Base-by-base conservation (phyloP, 2,329 filamentous ascomycete genomes). In the Annulohypoxylon truncatum region DNA sequence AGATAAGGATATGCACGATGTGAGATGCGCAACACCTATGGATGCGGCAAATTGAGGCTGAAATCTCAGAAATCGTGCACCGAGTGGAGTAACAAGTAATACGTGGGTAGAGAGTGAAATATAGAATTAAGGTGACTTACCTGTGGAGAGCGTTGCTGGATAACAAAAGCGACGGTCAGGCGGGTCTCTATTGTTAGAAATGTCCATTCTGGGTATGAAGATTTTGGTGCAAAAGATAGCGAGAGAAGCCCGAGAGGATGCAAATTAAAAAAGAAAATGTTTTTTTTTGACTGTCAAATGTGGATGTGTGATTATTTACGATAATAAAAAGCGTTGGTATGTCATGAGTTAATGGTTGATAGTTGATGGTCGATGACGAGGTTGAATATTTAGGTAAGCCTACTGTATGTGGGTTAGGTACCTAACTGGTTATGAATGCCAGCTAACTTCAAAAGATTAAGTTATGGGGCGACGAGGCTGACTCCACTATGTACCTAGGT, bases 181-280 rank as follows among this genome's bases (percentile, higher is more conserved):
- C n/a, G 50, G 42, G 29, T 59, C 54, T 47, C 20, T 24, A 13
- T 12, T 9, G 12, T 12, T 56, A 33, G 44, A 29, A 12, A 50
- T 29, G 42, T 52, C 55, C 61, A 64, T 64, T 51, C 61, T 64
- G 61, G 33, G 44, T 46, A 18, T n/a, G 26, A 13, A 15, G 47
- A 26, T n/a, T 24, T 15, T 9, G 9, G 29, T 20, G 8, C 1
- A 40, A 26, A 53, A 35, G 12, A 28, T 26, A 53, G 20, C 42
- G 35, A 22, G 22, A 38, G 13, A 20, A 26, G 8, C 20, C 20
- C 35, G 6, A 38, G 4, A 58, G 26, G 13, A 13, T 9, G 20
- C 2, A 18, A 53, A 53, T 15, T 3, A 13, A 28, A 13, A 48
- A 26, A 38, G 8, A 13, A 15, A 15, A 35, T n/a, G n/a, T 24